phyloP scores from a whole-genome alignment of 768 basidiomycete genomes.

The Suillus decipiens region DNA sequence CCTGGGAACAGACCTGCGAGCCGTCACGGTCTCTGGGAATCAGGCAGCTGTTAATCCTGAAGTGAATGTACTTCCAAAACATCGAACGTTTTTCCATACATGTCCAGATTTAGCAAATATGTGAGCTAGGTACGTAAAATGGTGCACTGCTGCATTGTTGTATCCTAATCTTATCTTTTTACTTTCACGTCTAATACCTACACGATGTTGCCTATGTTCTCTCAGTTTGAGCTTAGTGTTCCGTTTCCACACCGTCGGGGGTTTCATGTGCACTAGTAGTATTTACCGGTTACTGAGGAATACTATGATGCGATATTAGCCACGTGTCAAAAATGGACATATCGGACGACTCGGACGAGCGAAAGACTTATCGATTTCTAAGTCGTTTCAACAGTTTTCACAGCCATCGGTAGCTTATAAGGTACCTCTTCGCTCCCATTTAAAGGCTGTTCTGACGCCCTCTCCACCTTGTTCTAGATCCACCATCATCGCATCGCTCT shows the following conservation, averaged over 20 bases:
- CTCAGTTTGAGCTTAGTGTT: too few species aligned
- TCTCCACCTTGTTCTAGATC: slow-evolving; percentile 9
- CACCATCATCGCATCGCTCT: background rate
- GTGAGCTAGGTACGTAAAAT: too few species aligned
- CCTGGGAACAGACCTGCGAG: slow-evolving; percentile 7
- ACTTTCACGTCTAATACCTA: too few species aligned
- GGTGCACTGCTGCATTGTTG: too few species aligned
- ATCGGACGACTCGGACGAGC: slow-evolving; percentile 8
- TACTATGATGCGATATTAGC: background rate
- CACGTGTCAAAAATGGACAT: background rate
- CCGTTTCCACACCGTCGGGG: too few species aligned
- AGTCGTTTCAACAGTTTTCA: slow-evolving; percentile 3
- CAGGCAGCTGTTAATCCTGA: background rate
- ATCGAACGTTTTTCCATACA: background rate
- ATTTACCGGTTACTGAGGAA: background rate
- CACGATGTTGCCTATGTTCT: too few species aligned
- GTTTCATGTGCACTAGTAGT: too few species aligned
- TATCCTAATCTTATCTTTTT: too few species aligned
- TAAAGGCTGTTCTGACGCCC: background rate
- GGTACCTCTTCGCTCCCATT: slow-evolving; percentile 6
- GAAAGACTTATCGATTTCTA: slow-evolving; percentile 8
- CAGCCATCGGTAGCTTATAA: slow-evolving; percentile 10
- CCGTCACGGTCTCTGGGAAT: background rate
- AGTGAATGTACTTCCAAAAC: slow-evolving; percentile 4
- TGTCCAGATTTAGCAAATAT: background rate